Base-by-base conservation (phyloP, 306 rosid genomes). In the Gastrolobium bilobum region DNA sequence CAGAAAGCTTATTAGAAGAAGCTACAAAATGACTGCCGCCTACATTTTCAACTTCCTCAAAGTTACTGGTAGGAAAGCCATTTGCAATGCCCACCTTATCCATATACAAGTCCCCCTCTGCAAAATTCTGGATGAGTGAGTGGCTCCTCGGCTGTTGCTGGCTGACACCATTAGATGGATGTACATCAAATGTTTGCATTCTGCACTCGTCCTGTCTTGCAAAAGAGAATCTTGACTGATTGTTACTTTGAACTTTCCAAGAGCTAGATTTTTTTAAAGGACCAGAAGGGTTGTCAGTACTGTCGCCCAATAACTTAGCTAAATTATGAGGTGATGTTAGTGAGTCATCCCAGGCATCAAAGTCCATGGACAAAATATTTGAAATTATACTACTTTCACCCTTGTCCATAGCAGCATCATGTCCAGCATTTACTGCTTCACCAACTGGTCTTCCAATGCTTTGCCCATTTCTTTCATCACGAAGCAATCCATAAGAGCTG, bases 301-400 rank as follows among this genome's bases (percentile, higher is more conserved):
- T 74, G 61, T 93, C 99, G 51, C 92, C 87, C 82, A 96, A 81
- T 52, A 96, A 73, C 82, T 93, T 90, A 14, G 88, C 91, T 64
- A 93, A 82, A 61, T 87, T 86, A 82, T 90, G 92, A 5, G 95
- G 95, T 14, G 98, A 93, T 11, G 93, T 44, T 37, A 96, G 34
- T 54, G 98, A 84, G 50, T 90, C 96, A 81, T 91, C 90, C 96
- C 96, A 96, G 26, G 94, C n/a, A 63, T 91, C 97, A 60, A 83
- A 88, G 71, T 96, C 97, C 93, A 96, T 80, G 34, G 98, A 96
- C 56, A 96, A 85, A 67, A 96, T 93, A 86, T 96, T 90, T 58
- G 99, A 93, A 79, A 96, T 96, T 85, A 96, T 93, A 78, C 93
- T 93, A 72, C 85, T 91, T 86, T 96, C 99, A 47, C 99, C 98